phyloP scores from a whole-genome alignment of 257 asterid species.

The Pogostemon cablin region DNA sequence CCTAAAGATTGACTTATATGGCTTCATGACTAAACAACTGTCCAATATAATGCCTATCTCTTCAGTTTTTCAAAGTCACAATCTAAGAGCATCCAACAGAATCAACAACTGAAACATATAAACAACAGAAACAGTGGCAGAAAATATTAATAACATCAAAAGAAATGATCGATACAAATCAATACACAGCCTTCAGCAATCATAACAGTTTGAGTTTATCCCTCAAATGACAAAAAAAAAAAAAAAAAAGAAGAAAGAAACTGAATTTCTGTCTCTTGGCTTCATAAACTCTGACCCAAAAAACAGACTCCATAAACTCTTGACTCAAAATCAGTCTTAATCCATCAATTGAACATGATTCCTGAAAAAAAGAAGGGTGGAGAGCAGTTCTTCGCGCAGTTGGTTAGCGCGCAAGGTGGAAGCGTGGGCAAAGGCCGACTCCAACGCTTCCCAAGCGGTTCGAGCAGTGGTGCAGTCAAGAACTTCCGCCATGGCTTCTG shows the following conservation, averaged over 20 bases:
- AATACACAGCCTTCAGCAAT: constrained; percentile 29
- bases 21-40: too few species aligned
- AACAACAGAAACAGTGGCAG: background rate
- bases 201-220: constrained; percentile 16
- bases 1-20: too few species aligned
- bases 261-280: constrained; percentile 29
- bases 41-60: background rate
- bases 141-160: constrained; percentile 25
- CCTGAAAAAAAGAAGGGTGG: constrained; percentile 29
- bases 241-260: background rate
- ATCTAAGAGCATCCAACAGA: background rate
- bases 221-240: constrained; percentile 26
- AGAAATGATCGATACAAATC: constrained; percentile 27
- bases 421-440: too few species aligned
- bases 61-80: background rate
- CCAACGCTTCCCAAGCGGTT: too few species aligned
- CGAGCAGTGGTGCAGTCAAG: too few species aligned
- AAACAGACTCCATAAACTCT: constrained; percentile 26
- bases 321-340: constrained; percentile 27
- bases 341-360: constrained; percentile 32
- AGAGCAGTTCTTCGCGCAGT: too few species aligned
- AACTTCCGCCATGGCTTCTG: too few species aligned
- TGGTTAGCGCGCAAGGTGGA: too few species aligned
- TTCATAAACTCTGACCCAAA: constrained; percentile 16
- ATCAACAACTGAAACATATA: background rate